phyloP scores from a whole-genome alignment of 768 basidiomycete genomes.

The Cubamyces sp. region DNA sequence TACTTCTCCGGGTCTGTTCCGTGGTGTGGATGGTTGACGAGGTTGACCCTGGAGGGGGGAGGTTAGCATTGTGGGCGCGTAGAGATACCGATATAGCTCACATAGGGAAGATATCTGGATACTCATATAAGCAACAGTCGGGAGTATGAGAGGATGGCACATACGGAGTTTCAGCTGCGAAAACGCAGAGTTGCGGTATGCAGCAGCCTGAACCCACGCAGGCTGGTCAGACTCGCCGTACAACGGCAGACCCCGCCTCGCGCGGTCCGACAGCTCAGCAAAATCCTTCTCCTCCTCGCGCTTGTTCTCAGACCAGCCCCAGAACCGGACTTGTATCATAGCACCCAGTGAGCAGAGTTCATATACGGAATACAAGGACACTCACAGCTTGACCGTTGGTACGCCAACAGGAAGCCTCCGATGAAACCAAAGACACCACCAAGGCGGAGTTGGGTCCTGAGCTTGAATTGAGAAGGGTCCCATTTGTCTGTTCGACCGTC shows the following conservation, averaged over 20 bases:
- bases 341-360: neutral
- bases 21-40: slow-evolving; percentile 89
- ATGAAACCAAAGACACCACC: slow-evolving; percentile 82
- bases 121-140: slow-evolving; percentile 23
- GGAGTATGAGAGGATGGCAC: slow-evolving; percentile 30
- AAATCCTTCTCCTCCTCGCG: slow-evolving; percentile 79
- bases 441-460: slow-evolving; percentile 49
- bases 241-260: slow-evolving; percentile 77
- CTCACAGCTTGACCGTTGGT: slow-evolving; percentile 88
- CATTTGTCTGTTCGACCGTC: slow-evolving; percentile 43
- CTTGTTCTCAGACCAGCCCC: slow-evolving; percentile 92
- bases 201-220: slow-evolving; percentile 83
- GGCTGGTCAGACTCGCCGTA: slow-evolving; percentile 86
- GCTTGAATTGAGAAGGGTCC: slow-evolving; percentile 44
- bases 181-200: slow-evolving; percentile 87
- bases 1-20: slow-evolving; percentile 88
- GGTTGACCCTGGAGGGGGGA: slow-evolving; percentile 78
- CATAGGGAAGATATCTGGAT: slow-evolving; percentile 75
- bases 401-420: slow-evolving; percentile 92
- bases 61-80: neutral
- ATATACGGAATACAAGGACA: slow-evolving; percentile 22
- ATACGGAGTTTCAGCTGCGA: slow-evolving; percentile 92
- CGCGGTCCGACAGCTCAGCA: slow-evolving; percentile 76
- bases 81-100: slow-evolving; percentile 39
- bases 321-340: slow-evolving; percentile 72